Base-by-base conservation (phyloP, 345 rosid species). In the Citropsis articulata region DNA sequence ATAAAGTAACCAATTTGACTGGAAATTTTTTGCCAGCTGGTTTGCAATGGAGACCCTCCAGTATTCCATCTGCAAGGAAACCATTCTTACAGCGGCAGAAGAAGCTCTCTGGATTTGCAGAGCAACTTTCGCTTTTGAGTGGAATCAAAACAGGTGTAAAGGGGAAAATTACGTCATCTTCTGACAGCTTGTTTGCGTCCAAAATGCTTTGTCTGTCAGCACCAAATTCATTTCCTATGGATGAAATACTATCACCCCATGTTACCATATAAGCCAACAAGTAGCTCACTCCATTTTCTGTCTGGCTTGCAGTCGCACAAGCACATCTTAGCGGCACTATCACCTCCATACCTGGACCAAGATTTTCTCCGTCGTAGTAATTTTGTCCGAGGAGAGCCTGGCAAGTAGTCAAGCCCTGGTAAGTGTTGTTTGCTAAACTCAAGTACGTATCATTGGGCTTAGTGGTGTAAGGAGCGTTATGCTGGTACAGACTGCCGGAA, bases 381-480 rank as follows among this genome's bases (percentile, higher is more conserved):
- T 80, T 83, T 31, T 80, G 83, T 7, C 42, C 70, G 4, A 31
- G 38, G 38, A 80, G 22, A 60, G 83, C 81, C 69, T 80, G 83
- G 57, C 86, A 83, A 60, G 83, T 83, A 7, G 77, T 77, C 13
- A 80, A 61, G 77, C 81, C 83, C 40, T 84, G 86, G 66, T 69
- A 84, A 27, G 78, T 84, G 70, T 74, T 8, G 66, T 80, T 77
- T 62, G 86, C 79, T 2, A 0, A 0, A 33, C n/a, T n/a, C n/a
- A 80, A 80, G 74, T 69, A 80, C 0, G 80, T 74, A 0, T 73
- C 79, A 2, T 2, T 4, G 68, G 8, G 0, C 22, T 35, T 24
- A 8, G 38, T 6, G 13, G 36, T 73, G 57, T 83, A 77, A 65
- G 50, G 62, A 25, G 81, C 35, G 63, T 59, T 61, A 55, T 75